Evolutionary conservation across 768 basidiomycete genomes (phyloP).

Genomic region (Panaeolus cyanescens): DNA sequence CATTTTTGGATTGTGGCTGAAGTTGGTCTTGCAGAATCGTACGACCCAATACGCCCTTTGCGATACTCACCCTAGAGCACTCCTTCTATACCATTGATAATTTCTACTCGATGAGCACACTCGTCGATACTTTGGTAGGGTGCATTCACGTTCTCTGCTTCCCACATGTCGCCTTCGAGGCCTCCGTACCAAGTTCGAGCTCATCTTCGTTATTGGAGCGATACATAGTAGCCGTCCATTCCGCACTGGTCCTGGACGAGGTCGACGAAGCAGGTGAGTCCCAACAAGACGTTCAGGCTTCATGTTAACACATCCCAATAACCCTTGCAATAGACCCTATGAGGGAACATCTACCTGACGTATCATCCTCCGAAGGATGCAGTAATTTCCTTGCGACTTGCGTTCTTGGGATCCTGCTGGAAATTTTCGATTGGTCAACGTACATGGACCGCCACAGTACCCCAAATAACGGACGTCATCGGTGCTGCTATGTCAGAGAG

Average conservation of each 20-base stretch:
- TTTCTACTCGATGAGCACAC: neutral
- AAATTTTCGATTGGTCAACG: neutral
- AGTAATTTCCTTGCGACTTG: neutral
- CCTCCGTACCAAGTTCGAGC: neutral
- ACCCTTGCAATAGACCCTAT: neutral
- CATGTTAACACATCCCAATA: neutral
- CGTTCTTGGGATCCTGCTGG: neutral
- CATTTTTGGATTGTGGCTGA: neutral
- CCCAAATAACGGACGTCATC: neutral
- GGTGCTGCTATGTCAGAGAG: neutral
- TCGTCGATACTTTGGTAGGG: neutral
- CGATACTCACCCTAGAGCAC: neutral
- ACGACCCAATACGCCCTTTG: neutral
- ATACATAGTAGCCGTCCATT: neutral
- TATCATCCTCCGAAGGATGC: neutral
- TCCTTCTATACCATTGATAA: neutral
- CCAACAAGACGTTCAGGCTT: too few relatives aligned
- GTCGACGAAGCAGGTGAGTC: neutral
- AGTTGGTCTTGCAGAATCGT: neutral
- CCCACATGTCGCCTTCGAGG: neutral
- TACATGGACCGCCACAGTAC: neutral
- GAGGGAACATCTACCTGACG: neutral
- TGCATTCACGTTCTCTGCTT: neutral
- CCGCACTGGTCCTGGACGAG: neutral
- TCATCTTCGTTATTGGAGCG: neutral